Evolutionary conservation across 306 rosid species (phyloP), one percentile per base, ranked within the genome.

Genomic region (Trifolium subterraneum): DNA sequence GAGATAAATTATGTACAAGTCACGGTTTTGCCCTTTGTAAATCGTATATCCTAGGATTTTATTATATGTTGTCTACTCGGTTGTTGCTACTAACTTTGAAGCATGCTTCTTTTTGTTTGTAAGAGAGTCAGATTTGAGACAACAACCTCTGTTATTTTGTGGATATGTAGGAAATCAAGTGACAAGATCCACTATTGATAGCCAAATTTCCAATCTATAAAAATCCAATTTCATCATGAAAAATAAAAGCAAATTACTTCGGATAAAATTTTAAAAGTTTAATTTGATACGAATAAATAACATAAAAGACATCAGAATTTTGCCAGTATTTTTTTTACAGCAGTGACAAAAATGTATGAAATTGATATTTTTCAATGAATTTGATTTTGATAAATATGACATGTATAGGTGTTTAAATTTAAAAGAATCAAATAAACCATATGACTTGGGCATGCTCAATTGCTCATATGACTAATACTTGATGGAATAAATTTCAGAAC

Each of bases 1-100:
- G 75, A 70, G 70, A 72, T 86, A 79, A 73, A 71, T 67, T 22
- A 1, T 72, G 48, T 60, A 14, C 62, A 63, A 47, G 15, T 60
- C 51, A n/a, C 23, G 67, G 16, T 71, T 75, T 58, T 38, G n/a
- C 54, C 38, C 79, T 75, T 58, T 79, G 52, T 69, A 65, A 35
- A 79, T 79, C 6, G 33, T 29, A 45, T 62, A 56, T 65, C 16
- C 41, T 44, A 62, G 71, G 29, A 0, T 48, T 72, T 20, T 20
- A 19, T 12, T 67, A 56, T n/a, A 25, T 16, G 54, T 16, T 68
- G 12, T 73, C 78, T 67, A 11, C 51, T 6, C 12, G 44, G 10
- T 33, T 39, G 67, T 41, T 48, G 6, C 59, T 18, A 18, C 68
- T 19, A 78, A 42, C 62, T 78, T 70, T 60, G 81, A 47, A 70